These are phyloP conservation scores for Pyrrhoderma lamaoense DNA, from an alignment of 1,284 basidiomycete species.

Conservation along the genomic window DNA sequence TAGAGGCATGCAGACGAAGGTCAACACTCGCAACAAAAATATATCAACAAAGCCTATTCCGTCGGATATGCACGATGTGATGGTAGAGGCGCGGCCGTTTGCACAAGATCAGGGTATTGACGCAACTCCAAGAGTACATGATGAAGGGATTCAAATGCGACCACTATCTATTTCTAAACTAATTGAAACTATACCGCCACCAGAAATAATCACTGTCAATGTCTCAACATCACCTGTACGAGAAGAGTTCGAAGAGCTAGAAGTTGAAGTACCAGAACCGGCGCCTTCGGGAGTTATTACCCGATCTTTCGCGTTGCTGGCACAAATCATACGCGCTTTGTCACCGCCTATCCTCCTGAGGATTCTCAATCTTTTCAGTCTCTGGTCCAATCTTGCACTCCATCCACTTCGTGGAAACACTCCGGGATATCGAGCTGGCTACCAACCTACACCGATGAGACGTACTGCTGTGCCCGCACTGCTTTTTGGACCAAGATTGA, in stretches of 20 bases:
- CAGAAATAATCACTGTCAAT: slow-evolving; percentile 5
- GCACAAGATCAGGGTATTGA: slow-evolving; percentile 35
- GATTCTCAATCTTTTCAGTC: slow-evolving; percentile 12
- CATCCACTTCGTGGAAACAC: not conserved
- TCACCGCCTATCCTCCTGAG: slow-evolving; percentile 17
- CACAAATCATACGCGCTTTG: slow-evolving; percentile 10
- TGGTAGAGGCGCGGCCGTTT: slow-evolving; percentile 29
- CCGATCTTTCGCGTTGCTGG: slow-evolving; percentile 4
- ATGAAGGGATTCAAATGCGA: slow-evolving; percentile 12
- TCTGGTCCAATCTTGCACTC: slow-evolving; percentile 10
- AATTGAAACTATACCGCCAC: slow-evolving; percentile 10
- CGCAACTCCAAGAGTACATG: slow-evolving; percentile 26
- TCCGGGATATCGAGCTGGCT: not conserved
- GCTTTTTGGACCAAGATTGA: slow-evolving; percentile 2
- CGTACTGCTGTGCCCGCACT: not conserved
- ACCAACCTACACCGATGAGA: not conserved
- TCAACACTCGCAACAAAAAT: slow-evolving; percentile 26
- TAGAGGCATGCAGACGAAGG: slow-evolving; percentile 39
- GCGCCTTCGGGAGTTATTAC: slow-evolving; percentile 4
- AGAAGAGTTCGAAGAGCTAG: slow-evolving; percentile 10
- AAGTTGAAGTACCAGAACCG: not conserved
- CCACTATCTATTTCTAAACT: slow-evolving; percentile 9
- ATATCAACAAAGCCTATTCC: slow-evolving; percentile 24
- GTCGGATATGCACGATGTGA: slow-evolving; percentile 25
- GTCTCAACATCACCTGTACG: slow-evolving; percentile 6